Evolutionary conservation across 1,284 basidiomycete species (phyloP).

Genomic region (Leccinum fallax): DNA sequence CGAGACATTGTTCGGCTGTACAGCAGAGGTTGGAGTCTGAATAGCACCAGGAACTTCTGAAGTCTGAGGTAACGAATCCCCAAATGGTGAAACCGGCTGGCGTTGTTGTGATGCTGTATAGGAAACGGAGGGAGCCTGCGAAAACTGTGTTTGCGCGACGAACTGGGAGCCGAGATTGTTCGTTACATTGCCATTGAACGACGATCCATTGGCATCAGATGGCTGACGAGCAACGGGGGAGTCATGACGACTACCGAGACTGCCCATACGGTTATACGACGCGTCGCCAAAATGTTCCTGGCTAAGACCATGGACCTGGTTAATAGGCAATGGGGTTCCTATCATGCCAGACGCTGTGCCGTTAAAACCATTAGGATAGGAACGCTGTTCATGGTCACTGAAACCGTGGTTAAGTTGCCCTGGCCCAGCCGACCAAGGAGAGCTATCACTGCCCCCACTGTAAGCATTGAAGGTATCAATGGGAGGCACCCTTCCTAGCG

Average conservation of each 20-base stretch:
- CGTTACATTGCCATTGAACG: constrained; percentile 19
- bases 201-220: constrained; percentile 27
- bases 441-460: constrained; percentile 34
- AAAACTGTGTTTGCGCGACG: constrained; percentile 18
- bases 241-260: constrained; percentile 26
- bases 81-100: constrained; percentile 26
- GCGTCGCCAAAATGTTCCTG: constrained; percentile 32
- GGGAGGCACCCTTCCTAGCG: constrained; percentile 39
- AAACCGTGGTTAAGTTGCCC: constrained; percentile 26
- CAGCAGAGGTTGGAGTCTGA: constrained; percentile 29
- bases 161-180: constrained; percentile 31
- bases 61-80: constrained; percentile 24
- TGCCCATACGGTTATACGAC: constrained; percentile 25
- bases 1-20: constrained; percentile 23
- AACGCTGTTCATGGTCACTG: constrained; percentile 25
- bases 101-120: constrained; percentile 27
- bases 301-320: constrained; percentile 25
- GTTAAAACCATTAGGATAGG: constrained; percentile 32
- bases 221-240: constrained; percentile 25
- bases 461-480: constrained; percentile 49
- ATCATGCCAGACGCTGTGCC: constrained; percentile 21
- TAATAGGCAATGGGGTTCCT: constrained; percentile 22
- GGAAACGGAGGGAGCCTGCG: constrained; percentile 34
- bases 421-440: constrained; percentile 42
- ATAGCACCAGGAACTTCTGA: constrained; percentile 19